phyloP scores from a whole-genome alignment of 2,329 filamentous ascomycete genomes.

The Trichoderma sp. region DNA sequence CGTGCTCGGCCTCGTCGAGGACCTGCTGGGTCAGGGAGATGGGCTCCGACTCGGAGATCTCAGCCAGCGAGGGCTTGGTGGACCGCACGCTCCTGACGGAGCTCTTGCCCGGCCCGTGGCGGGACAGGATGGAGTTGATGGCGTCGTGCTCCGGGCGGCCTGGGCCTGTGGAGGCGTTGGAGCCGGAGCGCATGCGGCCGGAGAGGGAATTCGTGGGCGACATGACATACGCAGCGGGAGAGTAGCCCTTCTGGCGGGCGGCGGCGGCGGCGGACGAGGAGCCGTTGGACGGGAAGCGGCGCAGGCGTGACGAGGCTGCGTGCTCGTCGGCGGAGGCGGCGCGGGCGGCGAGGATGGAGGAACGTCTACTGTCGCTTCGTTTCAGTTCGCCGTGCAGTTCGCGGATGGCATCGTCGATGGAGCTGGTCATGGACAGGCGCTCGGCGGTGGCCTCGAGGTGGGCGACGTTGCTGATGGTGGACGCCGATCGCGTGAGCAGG shows the following conservation, averaged over 20 bases:
- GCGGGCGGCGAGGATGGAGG: conserved; percentile 60
- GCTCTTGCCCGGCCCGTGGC: conserved; percentile 59
- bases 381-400: conserved; percentile 73
- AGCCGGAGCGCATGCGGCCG: conserved; percentile 58
- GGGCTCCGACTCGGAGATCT: conserved; percentile 62
- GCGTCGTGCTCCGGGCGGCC: conserved; percentile 48
- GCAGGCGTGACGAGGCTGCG: conserved; percentile 34
- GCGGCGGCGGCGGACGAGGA: conserved; percentile 66
- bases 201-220: conserved; percentile 68
- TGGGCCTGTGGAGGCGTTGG: conserved; percentile 51
- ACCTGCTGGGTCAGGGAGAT: conserved; percentile 55
- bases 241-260: conserved; percentile 67
- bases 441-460: conserved; percentile 77
- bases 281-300: conserved; percentile 51
- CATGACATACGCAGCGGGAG: conserved; percentile 69
- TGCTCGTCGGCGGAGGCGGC: conserved; percentile 41
- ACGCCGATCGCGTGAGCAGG: conserved; percentile 62
- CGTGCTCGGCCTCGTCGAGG: conserved; percentile 57
- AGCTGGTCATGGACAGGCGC: conserved; percentile 72
- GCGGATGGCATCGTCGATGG: conserved; percentile 77
- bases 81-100: conserved; percentile 57
- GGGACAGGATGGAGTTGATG: conserved; percentile 49
- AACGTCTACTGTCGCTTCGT: conserved; percentile 67
- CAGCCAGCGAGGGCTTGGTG: conserved; percentile 56
- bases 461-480: conserved; percentile 69